Conservation (phyloP, 176 grass and related monocot genomes). For the Alloteropsis semialata region DNA sequence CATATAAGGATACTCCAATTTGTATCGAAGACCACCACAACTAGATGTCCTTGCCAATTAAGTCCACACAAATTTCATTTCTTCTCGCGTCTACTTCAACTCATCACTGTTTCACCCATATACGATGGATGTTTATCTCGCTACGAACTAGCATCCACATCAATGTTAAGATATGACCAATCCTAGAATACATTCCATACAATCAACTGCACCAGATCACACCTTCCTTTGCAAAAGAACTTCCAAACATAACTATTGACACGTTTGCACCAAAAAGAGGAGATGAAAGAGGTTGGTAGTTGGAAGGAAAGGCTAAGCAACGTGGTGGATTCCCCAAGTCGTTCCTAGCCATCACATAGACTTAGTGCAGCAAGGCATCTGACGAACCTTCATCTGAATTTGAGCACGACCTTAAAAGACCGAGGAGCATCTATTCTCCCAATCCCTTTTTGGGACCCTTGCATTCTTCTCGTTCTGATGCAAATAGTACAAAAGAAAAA, state of each 20-base stretch:
- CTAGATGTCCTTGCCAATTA: too few relatives aligned
- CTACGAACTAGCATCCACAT: not conserved
- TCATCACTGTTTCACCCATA: not conserved
- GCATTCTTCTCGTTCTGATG: not conserved
- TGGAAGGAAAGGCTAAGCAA: not conserved
- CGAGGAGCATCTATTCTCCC: slow-evolving; percentile 44
- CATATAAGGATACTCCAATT: not conserved
- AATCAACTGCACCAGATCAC: not conserved
- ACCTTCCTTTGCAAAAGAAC: not conserved
- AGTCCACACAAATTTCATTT: not conserved
- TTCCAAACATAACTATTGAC: not conserved
- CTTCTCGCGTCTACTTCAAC: not conserved
- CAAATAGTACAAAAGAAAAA: not conserved
- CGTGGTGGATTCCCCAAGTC: not conserved
- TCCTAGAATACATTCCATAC: not conserved
- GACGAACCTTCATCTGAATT: slow-evolving; percentile 40
- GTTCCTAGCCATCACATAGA: not conserved
- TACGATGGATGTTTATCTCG: not conserved
- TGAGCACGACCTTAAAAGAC: slow-evolving; percentile 30
- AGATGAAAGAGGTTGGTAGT: not conserved
- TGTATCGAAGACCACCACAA: not conserved
- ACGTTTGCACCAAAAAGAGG: not conserved
- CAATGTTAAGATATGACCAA: not conserved
- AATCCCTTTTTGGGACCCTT: not conserved
- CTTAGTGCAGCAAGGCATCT: slow-evolving; percentile 28